Evolutionary conservation across 805 yeast species (phyloP).

Genomic region (Sungouiella blattae): DNA sequence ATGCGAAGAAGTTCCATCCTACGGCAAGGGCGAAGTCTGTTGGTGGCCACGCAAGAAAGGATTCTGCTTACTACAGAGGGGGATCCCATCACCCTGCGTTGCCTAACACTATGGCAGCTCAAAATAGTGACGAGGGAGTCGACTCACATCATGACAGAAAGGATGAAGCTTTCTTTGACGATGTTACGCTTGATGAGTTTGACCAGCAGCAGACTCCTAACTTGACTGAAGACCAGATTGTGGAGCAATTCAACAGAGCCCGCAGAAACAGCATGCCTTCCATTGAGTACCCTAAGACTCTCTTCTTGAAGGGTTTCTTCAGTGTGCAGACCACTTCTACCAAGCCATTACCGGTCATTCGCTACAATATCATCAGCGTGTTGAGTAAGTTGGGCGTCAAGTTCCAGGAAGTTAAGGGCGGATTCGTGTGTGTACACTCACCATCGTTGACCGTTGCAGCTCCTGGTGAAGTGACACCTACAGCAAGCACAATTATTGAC

Average conservation of each 20-base stretch:
- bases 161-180: constrained; percentile 60
- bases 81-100: constrained; percentile 39
- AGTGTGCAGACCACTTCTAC: constrained; percentile 94
- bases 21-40: constrained; percentile 86
- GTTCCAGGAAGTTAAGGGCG: constrained; percentile 89
- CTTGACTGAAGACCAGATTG: constrained; percentile 38
- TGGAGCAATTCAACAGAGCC: constrained; percentile 48
- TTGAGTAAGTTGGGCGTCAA: constrained; percentile 73
- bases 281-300: constrained; percentile 86
- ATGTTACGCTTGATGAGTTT: constrained; percentile 43
- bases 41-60: constrained; percentile 70
- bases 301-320: constrained; percentile 89
- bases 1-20: constrained; percentile 60
- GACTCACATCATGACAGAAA: constrained; percentile 17
- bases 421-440: constrained; percentile 77
- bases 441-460: constrained; percentile 37
- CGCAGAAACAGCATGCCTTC: constrained; percentile 85
- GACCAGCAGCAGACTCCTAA: constrained; percentile 32
- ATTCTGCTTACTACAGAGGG: constrained; percentile 36
- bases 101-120: constrained; percentile 38
- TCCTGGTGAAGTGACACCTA: constrained; percentile 12
- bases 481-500: constrained; percentile 15
- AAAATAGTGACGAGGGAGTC: constrained; percentile 44
- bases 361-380: constrained; percentile 77
- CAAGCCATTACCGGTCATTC: constrained; percentile 82